A percentile compares a stretch with the other conserved stretches of the same genome.
phyloP scores from a whole-genome alignment of 768 basidiomycete species.

The Leucosporidium yakuticum region DNA sequence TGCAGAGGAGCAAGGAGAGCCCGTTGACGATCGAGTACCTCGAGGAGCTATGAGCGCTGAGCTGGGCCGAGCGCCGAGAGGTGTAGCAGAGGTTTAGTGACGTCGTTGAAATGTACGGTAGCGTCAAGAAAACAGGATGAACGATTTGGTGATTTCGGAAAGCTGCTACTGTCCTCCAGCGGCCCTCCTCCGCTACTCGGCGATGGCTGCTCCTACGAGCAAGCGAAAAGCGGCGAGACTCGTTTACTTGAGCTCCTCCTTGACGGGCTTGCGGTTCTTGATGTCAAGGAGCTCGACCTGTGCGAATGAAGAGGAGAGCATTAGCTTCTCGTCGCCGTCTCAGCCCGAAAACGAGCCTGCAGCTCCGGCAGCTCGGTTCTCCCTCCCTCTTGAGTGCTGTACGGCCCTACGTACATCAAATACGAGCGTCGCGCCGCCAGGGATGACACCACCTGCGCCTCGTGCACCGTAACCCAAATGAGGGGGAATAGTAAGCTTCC shows the following conservation, averaged over 20 bases:
- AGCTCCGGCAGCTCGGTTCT: not conserved
- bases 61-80: no score
- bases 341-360: not conserved
- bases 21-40: no score
- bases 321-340: not conserved
- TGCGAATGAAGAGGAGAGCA: not conserved
- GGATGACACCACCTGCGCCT: slow-evolving; percentile 47
- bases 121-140: no score
- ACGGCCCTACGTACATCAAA: slow-evolving; percentile 42
- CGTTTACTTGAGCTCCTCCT: slow-evolving; percentile 24
- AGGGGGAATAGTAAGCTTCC: slow-evolving; percentile 43
- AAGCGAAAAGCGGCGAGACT: no score
- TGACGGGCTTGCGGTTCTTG: slow-evolving; percentile 32
- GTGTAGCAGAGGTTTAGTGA: no score
- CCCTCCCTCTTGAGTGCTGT: not conserved
- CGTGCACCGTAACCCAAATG: slow-evolving; percentile 44
- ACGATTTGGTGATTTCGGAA: no score
- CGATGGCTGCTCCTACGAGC: no score
- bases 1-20: no score
- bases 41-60: no score
- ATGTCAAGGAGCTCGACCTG: slow-evolving; percentile 43
- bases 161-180: no score
- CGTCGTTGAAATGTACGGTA: no score
- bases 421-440: slow-evolving; percentile 42
- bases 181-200: no score